Conservation (phyloP, 805 yeast species). For the Saccharomycopsis fodiens region DNA sequence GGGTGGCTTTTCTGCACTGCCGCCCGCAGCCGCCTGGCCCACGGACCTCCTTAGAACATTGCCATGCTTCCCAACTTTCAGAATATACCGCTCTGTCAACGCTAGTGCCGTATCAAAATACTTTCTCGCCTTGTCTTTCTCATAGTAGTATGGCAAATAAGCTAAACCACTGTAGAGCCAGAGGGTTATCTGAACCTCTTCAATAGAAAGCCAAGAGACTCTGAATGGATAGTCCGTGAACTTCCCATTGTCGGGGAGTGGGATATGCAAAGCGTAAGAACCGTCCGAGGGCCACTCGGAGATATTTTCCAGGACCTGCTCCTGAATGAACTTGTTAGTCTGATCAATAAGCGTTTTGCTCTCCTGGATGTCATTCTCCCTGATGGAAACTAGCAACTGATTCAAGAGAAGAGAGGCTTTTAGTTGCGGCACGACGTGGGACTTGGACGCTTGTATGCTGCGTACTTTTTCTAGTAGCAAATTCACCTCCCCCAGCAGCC, state of each 20-base stretch:
- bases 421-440: constrained; percentile 4
- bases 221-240: constrained; percentile 7
- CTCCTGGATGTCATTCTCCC: constrained; percentile 2
- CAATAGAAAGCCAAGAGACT: constrained; percentile 18
- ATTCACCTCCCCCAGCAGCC: constrained; percentile 3
- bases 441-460: neutral
- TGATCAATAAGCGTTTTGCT: constrained; percentile 6
- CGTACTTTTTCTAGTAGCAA: neutral
- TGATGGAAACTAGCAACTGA: constrained; percentile 6
- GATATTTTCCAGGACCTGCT: constrained; percentile 7
- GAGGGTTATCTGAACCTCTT: constrained; percentile 18
- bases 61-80: constrained; percentile 5
- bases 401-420: constrained; percentile 15
- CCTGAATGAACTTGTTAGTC: constrained; percentile 10
- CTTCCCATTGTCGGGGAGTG: constrained; percentile 5
- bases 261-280: constrained; percentile 6
- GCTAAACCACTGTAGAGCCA: constrained; percentile 17
- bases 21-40: neutral
- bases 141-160: constrained; percentile 12
- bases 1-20: no score
- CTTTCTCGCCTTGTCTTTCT: constrained; percentile 12
- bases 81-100: constrained; percentile 7
- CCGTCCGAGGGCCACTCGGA: constrained; percentile 17
- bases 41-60: neutral
- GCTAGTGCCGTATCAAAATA: constrained; percentile 14